A percentile compares a stretch with the other conserved stretches of the same genome.
These are phyloP conservation scores for Stagonosporopsis rhizophila DNA, from an alignment of 2,329 filamentous ascomycete genomes.

Conservation along the genomic window DNA sequence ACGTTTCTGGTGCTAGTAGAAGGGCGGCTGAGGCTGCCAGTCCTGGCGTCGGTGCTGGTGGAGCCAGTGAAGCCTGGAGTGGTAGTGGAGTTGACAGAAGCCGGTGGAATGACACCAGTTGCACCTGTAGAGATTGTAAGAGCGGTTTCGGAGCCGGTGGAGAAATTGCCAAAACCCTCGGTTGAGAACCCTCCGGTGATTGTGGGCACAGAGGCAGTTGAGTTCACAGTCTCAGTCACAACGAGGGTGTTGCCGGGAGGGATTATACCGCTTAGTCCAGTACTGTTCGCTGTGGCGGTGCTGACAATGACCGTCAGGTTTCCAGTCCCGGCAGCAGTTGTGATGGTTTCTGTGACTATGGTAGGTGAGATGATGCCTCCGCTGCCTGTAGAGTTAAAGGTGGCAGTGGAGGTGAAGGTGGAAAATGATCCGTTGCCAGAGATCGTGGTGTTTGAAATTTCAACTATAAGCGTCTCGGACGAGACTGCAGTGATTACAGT, in stretches of 20 bases:
- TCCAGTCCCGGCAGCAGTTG: slow-evolving; percentile 4
- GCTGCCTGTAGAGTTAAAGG: slow-evolving; percentile 14
- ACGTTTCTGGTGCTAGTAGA: not conserved
- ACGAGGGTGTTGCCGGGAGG: slow-evolving; percentile 9
- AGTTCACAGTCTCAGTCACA: slow-evolving; percentile 4
- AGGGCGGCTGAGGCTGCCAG: no score
- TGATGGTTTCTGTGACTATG: slow-evolving; percentile 11
- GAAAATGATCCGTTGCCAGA: slow-evolving; percentile 3
- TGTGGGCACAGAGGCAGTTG: slow-evolving; percentile 1
- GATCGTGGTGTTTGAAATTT: slow-evolving; percentile 16
- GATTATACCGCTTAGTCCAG: slow-evolving; percentile 17
- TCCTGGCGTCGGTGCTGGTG: not conserved
- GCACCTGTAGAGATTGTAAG: slow-evolving; percentile 3
- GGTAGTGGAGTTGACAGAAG: slow-evolving; percentile 2
- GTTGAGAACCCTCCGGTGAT: slow-evolving; percentile 3
- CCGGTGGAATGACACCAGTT: slow-evolving; percentile 5
- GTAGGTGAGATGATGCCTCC: slow-evolving; percentile 14
- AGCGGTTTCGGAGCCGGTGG: slow-evolving; percentile 1
- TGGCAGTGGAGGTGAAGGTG: slow-evolving; percentile 7
- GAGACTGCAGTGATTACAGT: slow-evolving; percentile 10
- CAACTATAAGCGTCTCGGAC: slow-evolving; percentile 7
- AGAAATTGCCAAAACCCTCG: slow-evolving; percentile 18
- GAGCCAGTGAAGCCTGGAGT: not conserved
- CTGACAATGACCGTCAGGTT: slow-evolving; percentile 6
- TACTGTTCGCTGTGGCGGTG: slow-evolving; percentile 18